Conservation (phyloP, 257 asterid species). For the Cordia subcordata region DNA sequence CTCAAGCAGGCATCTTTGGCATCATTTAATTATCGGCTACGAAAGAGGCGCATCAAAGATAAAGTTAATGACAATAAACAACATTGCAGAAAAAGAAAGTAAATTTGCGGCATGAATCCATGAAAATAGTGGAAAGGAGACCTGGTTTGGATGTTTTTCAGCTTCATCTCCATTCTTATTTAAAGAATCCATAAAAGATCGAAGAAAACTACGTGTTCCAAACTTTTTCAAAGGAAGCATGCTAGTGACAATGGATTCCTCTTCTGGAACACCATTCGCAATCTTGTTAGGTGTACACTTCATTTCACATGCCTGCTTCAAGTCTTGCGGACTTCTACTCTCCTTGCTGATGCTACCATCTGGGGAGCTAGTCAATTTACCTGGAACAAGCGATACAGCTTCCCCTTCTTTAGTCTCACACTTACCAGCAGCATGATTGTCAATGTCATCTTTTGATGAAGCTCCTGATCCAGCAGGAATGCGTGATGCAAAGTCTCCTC, state of each 20-base stretch:
- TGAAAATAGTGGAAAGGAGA: constrained; percentile 13
- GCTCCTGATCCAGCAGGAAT: constrained; percentile 19
- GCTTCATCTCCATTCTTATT: constrained; percentile 21
- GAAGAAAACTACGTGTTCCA: constrained; percentile 34
- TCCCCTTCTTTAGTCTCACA: constrained; percentile 21
- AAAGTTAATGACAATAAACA: not conserved
- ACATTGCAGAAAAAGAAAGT: not conserved
- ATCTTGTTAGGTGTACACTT: constrained; percentile 8
- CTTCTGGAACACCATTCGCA: constrained; percentile 20
- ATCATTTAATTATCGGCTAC: not conserved
- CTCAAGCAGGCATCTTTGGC: not conserved
- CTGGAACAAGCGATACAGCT: constrained; percentile 13
- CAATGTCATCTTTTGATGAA: constrained; percentile 15
- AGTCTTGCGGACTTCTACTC: constrained; percentile 16
- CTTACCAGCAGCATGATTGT: constrained; percentile 19
- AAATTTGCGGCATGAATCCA: not conserved
- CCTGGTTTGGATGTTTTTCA: constrained; percentile 39
- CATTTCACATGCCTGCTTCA: constrained; percentile 16
- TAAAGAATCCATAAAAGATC: constrained; percentile 32
- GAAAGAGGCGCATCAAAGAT: not conserved
- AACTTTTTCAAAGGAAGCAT: constrained; percentile 36
- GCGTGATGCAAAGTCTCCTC: constrained; percentile 22
- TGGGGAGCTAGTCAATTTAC: too few species aligned
- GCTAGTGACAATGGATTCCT: constrained; percentile 27
- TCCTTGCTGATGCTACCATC: constrained; percentile 19